Percentiles rank a stretch among this genome's conserved stretches.
These are phyloP conservation scores for Zelopaecilomyces penicillatus DNA, from an alignment of 2,329 filamentous ascomycete species.

Conservation along the genomic window DNA sequence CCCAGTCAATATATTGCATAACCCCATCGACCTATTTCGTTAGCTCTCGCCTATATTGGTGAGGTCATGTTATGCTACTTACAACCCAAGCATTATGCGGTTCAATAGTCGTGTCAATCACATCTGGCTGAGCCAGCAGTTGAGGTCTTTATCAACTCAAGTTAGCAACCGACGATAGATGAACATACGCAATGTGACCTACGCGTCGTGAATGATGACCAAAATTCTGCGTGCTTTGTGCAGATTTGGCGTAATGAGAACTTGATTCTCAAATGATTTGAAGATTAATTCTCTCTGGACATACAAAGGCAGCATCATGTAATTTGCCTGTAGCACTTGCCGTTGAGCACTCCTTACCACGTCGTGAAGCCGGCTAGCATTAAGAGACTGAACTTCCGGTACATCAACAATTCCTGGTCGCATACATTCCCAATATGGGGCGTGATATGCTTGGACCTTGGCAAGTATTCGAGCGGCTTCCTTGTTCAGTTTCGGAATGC, in stretches of 20 bases:
- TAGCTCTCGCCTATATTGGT: slow-evolving; percentile 5
- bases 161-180: slow-evolving; percentile 8
- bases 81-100: slow-evolving; percentile 85
- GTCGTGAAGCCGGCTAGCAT: slow-evolving; percentile 63
- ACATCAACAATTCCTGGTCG: slow-evolving; percentile 56
- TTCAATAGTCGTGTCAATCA: slow-evolving; percentile 64
- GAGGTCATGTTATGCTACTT: slow-evolving; percentile 27
- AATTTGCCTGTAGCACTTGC: slow-evolving; percentile 59
- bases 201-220: slow-evolving; percentile 87
- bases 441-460: slow-evolving; percentile 52
- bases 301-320: slow-evolving; percentile 71
- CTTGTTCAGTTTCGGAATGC: slow-evolving; percentile 47
- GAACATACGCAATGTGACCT: slow-evolving; percentile 27
- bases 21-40: slow-evolving; percentile 65
- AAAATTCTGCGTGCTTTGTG: slow-evolving; percentile 60
- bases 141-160: slow-evolving; percentile 44
- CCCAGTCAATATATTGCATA: slow-evolving; percentile 78
- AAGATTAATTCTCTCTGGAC: slow-evolving; percentile 67
- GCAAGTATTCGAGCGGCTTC: slow-evolving; percentile 49
- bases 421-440: slow-evolving; percentile 81
- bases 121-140: slow-evolving; percentile 57
- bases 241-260: slow-evolving; percentile 70
- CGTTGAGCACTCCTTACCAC: slow-evolving; percentile 72
- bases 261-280: slow-evolving; percentile 76
- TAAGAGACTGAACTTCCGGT: slow-evolving; percentile 41